Evolutionary conservation across 495 filamentous ascomycete genomes (phyloP), one percentile per base, ranked within the genome.

Genomic region (Talaromyces ruber): DNA sequence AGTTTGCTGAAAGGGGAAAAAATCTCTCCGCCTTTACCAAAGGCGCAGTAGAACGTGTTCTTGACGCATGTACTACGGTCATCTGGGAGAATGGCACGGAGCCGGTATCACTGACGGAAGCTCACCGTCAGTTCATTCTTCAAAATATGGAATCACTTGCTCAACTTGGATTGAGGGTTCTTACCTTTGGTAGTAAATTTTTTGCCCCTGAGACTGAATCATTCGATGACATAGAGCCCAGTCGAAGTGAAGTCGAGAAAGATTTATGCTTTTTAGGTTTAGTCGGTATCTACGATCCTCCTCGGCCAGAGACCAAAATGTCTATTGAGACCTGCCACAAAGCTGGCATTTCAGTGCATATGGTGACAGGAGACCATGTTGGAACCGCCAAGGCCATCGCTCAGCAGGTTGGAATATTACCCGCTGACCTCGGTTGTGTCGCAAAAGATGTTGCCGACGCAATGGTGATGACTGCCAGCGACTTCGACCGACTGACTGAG

Each of bases 361-460:
- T 93, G 89, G 76, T 92, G 24, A 93, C 89, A 30, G 89, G 87
- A 21, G 89, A 93, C 66, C 88, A 92, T 64, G 83, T 84, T 3
- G 84, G 83, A 43, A 93, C 90, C 7, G 90, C 90, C 29, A 82
- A 81, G 57, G 86, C 88, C 5, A 92, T 93, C 65, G 90, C 89
- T 11, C 80, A 81, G 66, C 84, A 91, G 75, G 86, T 91, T 14
- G 88, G 89, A 51, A 91, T 91, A 65, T 79, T 91, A 61, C 86
- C 86, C 5, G 71, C 74, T 25, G 82, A 89, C 67, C 71, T 81
- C 16, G 66, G 74, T 29, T 74, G 75, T 26, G 70, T 87, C 2
- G 70, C 80, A 24, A 68, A 71, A 5, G 75, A 76, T 7, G 72
- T 85, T 16, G 81, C 84, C 6, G 71, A 75, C n/a, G 75, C 80